Evolutionary conservation across 306 rosid species (phyloP).

Genomic region (Vigna unguiculata): DNA sequence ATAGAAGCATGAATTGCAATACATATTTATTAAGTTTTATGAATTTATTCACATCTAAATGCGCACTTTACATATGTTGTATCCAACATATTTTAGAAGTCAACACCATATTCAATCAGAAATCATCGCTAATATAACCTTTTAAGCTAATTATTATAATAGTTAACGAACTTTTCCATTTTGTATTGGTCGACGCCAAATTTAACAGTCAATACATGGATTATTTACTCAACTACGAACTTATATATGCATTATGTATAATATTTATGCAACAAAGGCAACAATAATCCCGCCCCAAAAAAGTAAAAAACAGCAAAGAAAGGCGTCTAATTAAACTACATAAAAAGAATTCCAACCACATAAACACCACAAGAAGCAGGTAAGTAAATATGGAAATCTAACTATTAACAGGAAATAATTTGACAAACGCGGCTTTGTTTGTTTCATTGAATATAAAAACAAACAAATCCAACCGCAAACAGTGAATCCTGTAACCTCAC

Average conservation of each 20-base stretch:
- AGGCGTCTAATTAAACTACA: not conserved
- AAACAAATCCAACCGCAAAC: constrained; percentile 6
- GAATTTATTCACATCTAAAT: not conserved
- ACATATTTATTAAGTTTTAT: not conserved
- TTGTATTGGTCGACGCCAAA: not conserved
- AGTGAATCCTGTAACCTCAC: not conserved
- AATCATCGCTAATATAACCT: not conserved
- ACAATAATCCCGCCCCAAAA: not conserved
- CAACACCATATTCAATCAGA: not conserved
- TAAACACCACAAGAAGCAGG: not conserved
- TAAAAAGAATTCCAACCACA: not conserved
- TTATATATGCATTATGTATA: not conserved
- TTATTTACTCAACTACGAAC: not conserved
- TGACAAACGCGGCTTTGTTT: not conserved
- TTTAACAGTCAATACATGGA: not conserved
- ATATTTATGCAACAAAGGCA: not conserved
- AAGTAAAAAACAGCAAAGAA: constrained; percentile 32
- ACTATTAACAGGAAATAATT: not conserved
- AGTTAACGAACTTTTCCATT: not conserved
- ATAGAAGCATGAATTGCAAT: not conserved
- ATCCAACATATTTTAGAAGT: not conserved
- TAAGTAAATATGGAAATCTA: not conserved
- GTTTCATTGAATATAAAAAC: not conserved
- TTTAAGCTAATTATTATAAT: not conserved
- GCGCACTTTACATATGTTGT: not conserved